A percentile compares a stretch with the other conserved stretches of the same genome.
These are phyloP conservation scores for Phytopythium montanum DNA, from an alignment of 352 stramenopile species.

Conservation along the genomic window DNA sequence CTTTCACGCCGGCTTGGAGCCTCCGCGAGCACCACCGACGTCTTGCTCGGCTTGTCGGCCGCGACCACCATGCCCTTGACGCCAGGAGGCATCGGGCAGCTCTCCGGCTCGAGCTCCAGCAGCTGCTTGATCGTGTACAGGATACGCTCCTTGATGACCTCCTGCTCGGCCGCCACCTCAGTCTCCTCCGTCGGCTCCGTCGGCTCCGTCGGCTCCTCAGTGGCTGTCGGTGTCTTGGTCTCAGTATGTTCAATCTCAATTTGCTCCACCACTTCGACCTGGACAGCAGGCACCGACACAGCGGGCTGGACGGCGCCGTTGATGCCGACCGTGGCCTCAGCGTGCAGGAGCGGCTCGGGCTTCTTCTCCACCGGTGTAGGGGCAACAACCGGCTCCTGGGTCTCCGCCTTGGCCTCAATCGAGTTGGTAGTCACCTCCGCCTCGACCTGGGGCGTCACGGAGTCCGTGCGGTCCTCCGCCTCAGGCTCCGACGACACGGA, in stretches of 20 bases:
- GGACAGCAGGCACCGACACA: conserved; percentile 1
- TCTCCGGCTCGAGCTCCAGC: conserved; percentile 63
- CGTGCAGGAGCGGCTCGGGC: conserved; percentile 1
- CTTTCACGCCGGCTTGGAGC: conserved; percentile 20
- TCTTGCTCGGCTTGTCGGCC: conserved; percentile 47
- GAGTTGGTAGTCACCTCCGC: background rate
- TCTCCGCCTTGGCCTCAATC: conserved; percentile 15
- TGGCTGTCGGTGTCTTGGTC: conserved; percentile 8
- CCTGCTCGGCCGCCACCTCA: conserved; percentile 21
- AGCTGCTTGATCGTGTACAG: conserved; percentile 78
- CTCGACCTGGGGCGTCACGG: conserved; percentile 8
- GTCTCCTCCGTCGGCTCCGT: conserved; percentile 5
- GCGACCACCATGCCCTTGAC: conserved; percentile 48
- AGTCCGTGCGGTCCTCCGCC: conserved; percentile 21
- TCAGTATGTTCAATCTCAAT: conserved; percentile 19
- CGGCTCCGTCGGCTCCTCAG: conserved; percentile 8
- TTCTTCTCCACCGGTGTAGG: background rate
- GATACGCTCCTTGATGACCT: conserved; percentile 48
- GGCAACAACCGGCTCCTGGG: conserved; percentile 9
- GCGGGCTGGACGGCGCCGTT: conserved; percentile 8
- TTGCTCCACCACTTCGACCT: conserved; percentile 20
- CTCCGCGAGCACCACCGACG: conserved; percentile 19
- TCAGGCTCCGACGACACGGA: conserved; percentile 36
- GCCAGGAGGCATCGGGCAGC: conserved; percentile 42
- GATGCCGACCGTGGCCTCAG: conserved; percentile 9